These are phyloP conservation scores for Pyrenopolyporus hunteri DNA, from an alignment of 495 filamentous ascomycete species.

Conservation along the genomic window DNA sequence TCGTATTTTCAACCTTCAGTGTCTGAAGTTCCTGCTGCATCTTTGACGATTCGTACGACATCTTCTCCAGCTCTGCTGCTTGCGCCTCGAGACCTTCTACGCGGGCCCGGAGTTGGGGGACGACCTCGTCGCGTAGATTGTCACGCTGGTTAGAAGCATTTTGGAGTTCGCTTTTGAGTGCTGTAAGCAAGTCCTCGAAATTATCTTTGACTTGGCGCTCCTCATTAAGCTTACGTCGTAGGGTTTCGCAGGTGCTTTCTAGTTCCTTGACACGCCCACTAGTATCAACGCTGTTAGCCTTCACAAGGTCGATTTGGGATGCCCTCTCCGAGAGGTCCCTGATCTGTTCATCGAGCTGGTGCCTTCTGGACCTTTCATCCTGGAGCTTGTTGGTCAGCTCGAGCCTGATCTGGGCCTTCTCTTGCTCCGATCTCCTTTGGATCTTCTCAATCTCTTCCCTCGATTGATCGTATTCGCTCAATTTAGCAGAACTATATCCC, in stretches of 20 bases:
- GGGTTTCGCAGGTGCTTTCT: slow-evolving; percentile 78
- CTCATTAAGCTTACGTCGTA: slow-evolving; percentile 78
- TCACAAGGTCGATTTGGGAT: slow-evolving; percentile 58
- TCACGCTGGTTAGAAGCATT: slow-evolving; percentile 87
- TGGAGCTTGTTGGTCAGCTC: slow-evolving; percentile 83
- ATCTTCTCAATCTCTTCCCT: slow-evolving; percentile 84
- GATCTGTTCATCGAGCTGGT: slow-evolving; percentile 79
- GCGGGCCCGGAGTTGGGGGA: slow-evolving; percentile 72
- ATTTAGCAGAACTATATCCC: slow-evolving; percentile 80
- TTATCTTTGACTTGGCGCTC: slow-evolving; percentile 90
- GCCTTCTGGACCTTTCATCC: slow-evolving; percentile 77
- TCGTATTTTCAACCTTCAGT: slow-evolving; percentile 69
- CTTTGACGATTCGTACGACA: slow-evolving; percentile 75
- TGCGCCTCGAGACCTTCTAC: slow-evolving; percentile 80
- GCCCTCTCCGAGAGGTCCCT: slow-evolving; percentile 79
- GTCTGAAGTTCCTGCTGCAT: slow-evolving; percentile 81
- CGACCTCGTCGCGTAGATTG: slow-evolving; percentile 84
- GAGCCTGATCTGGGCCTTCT: slow-evolving; percentile 84
- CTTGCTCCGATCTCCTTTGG: slow-evolving; percentile 85
- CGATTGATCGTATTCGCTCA: slow-evolving; percentile 68
- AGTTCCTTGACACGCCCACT: slow-evolving; percentile 71
- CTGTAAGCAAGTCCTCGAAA: slow-evolving; percentile 87
- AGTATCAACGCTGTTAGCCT: slow-evolving; percentile 53
- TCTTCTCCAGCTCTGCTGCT: slow-evolving; percentile 67
- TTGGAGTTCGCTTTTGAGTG: slow-evolving; percentile 80